phyloP scores from a whole-genome alignment of 2,329 filamentous ascomycete species.

The Microdochium trichocladiopsis region DNA sequence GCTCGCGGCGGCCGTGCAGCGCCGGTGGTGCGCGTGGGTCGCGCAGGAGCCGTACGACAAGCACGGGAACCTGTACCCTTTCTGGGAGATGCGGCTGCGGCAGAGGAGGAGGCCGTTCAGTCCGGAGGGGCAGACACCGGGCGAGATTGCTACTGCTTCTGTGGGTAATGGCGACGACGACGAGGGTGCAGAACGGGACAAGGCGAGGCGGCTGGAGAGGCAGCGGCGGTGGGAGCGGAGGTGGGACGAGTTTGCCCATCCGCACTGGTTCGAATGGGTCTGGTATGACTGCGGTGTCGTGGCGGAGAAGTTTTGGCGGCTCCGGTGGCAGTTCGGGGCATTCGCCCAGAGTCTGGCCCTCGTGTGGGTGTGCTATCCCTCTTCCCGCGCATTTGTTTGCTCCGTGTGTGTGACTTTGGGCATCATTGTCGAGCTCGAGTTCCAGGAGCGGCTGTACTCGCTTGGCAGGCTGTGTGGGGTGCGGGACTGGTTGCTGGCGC shows the following conservation, averaged over 20 bases:
- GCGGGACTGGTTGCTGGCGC: neutral
- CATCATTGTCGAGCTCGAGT: neutral
- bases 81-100: neutral
- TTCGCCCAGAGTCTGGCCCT: neutral
- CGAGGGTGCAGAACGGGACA: neutral
- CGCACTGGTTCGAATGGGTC: neutral
- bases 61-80: neutral
- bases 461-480: neutral
- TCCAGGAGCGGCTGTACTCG: neutral
- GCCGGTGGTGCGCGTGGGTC: neutral
- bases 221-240: neutral
- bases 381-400: neutral
- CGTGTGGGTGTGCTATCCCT: neutral
- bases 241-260: neutral
- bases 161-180: neutral
- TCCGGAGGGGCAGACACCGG: too few species aligned
- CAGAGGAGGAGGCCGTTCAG: neutral
- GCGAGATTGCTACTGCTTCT: neutral
- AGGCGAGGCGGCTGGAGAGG: neutral
- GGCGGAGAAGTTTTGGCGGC: neutral
- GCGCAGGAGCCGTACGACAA: neutral
- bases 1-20: neutral
- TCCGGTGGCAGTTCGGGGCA: neutral
- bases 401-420: neutral
- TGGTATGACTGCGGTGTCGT: neutral